Percentiles rank a stretch among this genome's conserved stretches.
These are phyloP conservation scores for Fusarium robinianum DNA, from an alignment of 2,329 filamentous ascomycete species.

Conservation along the genomic window DNA sequence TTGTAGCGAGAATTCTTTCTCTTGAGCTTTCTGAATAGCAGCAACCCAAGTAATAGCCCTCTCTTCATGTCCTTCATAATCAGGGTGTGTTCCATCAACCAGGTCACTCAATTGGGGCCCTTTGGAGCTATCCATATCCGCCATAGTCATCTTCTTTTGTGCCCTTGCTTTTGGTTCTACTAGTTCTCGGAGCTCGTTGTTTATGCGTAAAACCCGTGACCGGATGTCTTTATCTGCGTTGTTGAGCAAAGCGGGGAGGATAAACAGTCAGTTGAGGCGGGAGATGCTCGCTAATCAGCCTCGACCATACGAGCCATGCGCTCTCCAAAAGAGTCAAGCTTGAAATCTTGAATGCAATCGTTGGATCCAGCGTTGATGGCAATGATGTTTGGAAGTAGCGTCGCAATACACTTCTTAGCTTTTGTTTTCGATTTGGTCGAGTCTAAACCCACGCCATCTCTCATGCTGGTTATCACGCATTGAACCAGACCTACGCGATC, in stretches of 20 bases:
- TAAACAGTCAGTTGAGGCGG: slow-evolving; percentile 38
- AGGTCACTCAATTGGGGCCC: slow-evolving; percentile 38
- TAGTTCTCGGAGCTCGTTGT: slow-evolving; percentile 35
- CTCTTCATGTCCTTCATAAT: slow-evolving; percentile 41
- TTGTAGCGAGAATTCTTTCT: background rate
- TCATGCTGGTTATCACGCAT: slow-evolving; percentile 45
- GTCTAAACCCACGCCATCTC: slow-evolving; percentile 43
- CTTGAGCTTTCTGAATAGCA: slow-evolving; percentile 37
- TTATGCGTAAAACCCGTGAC: slow-evolving; percentile 34
- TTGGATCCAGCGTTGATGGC: slow-evolving; percentile 48
- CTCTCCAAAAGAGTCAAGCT: slow-evolving; percentile 35
- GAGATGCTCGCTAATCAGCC: slow-evolving; percentile 37
- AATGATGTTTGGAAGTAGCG: slow-evolving; percentile 43
- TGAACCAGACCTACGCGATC: slow-evolving; percentile 41
- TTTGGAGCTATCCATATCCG: slow-evolving; percentile 42
- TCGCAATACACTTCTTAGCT: slow-evolving; percentile 35
- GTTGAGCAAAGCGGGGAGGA: slow-evolving; percentile 38
- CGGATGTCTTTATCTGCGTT: slow-evolving; percentile 33
- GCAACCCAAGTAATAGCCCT: slow-evolving; percentile 42
- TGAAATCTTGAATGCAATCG: slow-evolving; percentile 42
- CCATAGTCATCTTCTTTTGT: slow-evolving; percentile 41
- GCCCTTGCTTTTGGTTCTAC: slow-evolving; percentile 29
- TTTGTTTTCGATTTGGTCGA: slow-evolving; percentile 41
- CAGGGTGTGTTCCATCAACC: slow-evolving; percentile 43
- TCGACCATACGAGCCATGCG: slow-evolving; percentile 39